phyloP scores from a whole-genome alignment of 2,329 filamentous ascomycete genomes.

The Talaromyces sp. region DNA sequence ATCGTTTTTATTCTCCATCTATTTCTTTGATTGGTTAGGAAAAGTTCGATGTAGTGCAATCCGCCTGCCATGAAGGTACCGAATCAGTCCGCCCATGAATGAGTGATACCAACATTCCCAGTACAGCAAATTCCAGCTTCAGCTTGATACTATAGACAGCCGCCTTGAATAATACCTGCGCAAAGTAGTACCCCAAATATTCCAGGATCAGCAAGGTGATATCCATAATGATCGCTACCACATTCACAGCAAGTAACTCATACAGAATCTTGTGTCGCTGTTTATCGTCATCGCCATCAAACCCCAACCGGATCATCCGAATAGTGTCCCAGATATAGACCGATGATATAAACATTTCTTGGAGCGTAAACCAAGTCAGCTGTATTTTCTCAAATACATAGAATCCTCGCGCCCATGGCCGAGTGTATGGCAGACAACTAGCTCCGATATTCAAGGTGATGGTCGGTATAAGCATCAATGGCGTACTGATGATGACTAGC shows the following conservation, averaged over 20 bases:
- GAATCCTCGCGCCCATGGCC: background rate
- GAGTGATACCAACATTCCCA: conserved; percentile 5
- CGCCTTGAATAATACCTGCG: conserved; percentile 6
- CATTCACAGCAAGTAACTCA: background rate
- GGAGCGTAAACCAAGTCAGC: conserved; percentile 1
- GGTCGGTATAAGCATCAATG: background rate
- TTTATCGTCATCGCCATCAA: background rate
- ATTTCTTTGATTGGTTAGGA: no score
- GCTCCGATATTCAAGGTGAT: background rate
- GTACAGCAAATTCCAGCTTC: conserved; percentile 7
- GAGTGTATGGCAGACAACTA: background rate
- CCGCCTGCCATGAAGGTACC: background rate
- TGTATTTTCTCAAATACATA: background rate
- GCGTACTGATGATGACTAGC: background rate
- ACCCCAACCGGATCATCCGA: background rate
- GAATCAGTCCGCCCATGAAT: background rate
- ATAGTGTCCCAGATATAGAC: conserved; percentile 3
- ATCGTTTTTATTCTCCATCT: no score
- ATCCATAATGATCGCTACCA: conserved; percentile 1
- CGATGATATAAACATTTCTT: background rate
- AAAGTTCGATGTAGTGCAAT: background rate
- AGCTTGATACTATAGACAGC: conserved; percentile 8
- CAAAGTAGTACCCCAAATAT: conserved; percentile 4
- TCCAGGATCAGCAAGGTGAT: background rate
- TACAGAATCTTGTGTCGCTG: background rate